These are phyloP conservation scores for Aspergillus ochraceus DNA, from an alignment of 2,329 filamentous ascomycete genomes.

Conservation along the genomic window DNA sequence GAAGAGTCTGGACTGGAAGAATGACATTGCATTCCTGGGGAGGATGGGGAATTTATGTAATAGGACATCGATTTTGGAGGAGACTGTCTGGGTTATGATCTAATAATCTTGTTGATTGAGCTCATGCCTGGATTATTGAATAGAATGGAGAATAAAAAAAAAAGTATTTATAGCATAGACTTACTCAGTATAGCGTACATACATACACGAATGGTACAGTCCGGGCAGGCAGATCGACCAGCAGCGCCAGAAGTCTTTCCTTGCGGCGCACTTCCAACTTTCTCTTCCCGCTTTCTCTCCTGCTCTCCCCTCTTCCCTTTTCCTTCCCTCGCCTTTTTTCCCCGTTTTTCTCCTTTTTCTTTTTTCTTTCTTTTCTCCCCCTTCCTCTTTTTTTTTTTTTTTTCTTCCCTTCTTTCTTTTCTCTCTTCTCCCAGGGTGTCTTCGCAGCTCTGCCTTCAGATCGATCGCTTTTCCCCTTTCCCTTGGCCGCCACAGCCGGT, in stretches of 20 bases:
- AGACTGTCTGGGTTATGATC: background rate
- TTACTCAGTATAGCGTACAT: background rate
- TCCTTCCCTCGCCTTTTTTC: conserved; percentile 5
- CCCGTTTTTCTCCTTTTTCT: conserved; percentile 12
- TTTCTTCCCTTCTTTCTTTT: conserved; percentile 12
- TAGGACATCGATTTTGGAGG: background rate
- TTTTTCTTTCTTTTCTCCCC: conserved; percentile 10
- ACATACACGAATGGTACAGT: background rate
- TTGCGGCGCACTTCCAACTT: background rate
- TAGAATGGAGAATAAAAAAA: background rate
- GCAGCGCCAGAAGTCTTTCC: background rate
- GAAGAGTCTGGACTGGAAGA: background rate
- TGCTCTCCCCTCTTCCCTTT: conserved; percentile 4
- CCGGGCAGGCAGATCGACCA: conserved; percentile 1
- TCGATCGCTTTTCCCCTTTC: conserved; percentile 33
- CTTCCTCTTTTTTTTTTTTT: conserved; percentile 8
- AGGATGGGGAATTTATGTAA: background rate
- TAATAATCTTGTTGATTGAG: background rate
- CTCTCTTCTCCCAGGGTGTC: conserved; percentile 24
- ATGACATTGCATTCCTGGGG: background rate
- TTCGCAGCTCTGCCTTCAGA: conserved; percentile 29
- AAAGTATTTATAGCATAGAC: background rate
- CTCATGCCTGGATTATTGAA: no score
- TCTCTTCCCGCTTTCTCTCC: conserved; percentile 6
- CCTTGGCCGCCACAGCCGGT: conserved; percentile 47